Base-by-base conservation (phyloP, 1,139 yeast species). In the Yamadazyma jaroonii region DNA sequence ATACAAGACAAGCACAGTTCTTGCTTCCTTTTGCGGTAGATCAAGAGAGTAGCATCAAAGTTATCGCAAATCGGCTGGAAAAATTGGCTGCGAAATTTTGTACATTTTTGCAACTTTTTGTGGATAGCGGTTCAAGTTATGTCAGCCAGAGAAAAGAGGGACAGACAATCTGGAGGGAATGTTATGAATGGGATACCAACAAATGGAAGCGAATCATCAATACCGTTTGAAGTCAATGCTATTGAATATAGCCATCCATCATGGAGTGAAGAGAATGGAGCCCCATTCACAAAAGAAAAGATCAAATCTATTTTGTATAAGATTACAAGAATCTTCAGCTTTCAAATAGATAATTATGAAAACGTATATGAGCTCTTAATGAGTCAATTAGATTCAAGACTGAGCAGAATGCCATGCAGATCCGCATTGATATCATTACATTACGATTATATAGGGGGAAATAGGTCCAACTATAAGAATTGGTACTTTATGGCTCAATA, bases 381-480 rank as follows among this genome's bases (percentile, higher is more conserved):
- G 74, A 42, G 47, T 4, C 63, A 62, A 42, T 52, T 70, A 34
- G 71, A 70, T 36, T 68, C 74, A 2, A 46, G 76, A 25, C 55
- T 72, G 4, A 61, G 72, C 36, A 45, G 76, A 38, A 62, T 62
- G 62, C 41, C 56, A 3, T 67, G 74, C 22, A 39, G 53, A 2
- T 40, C 40, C 12, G 73, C 75, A 1, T 48, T 70, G 15, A 38
- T 60, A 30, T 61, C 72, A 2, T 46, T 70, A 10, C 74, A 69
- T 47, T 52, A 57, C 9, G 73, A 70, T 45, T 70, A 69, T 45
- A 63, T 69, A 40, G 74, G 74, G 1, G 75, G 75, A 0, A 57
- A 58, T 7, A 47, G 52, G 31, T 51, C 74, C 5, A 70, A 70
- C 46, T 70, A 59, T 44, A 60, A 62, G 39, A 66, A 62, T 40